These are phyloP conservation scores for Diaporthe sp. DNA, from an alignment of 2,329 filamentous ascomycete genomes.

Conservation along the genomic window DNA sequence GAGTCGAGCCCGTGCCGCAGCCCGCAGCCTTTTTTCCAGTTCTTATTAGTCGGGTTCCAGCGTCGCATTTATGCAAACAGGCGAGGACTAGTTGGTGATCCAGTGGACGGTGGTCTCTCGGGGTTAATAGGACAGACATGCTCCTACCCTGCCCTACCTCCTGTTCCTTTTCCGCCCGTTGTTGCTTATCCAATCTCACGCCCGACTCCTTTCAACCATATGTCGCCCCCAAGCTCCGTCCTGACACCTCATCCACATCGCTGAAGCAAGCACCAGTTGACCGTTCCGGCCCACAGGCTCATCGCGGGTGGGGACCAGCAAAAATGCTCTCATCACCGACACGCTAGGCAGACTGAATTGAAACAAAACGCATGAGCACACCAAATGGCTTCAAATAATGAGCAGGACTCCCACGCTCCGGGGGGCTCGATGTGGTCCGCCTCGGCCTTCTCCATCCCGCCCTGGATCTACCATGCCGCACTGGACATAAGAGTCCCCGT, in stretches of 20 bases:
- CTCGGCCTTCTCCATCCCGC: slow-evolving; percentile 72
- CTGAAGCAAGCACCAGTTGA: not conserved
- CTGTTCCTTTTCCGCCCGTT: not conserved
- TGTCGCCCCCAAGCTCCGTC: not conserved
- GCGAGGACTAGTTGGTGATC: not conserved
- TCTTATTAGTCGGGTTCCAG: not conserved
- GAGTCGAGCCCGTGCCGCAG: not conserved
- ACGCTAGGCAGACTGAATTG: not conserved
- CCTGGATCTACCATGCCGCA: slow-evolving; percentile 72
- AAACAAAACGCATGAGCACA: not conserved
- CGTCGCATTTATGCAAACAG: slow-evolving; percentile 9
- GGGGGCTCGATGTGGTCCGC: slow-evolving; percentile 43
- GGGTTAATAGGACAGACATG: slow-evolving; percentile 1
- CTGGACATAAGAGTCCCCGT: slow-evolving; percentile 76
- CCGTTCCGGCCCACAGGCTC: not conserved
- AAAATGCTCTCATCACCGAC: not conserved
- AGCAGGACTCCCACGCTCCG: not conserved
- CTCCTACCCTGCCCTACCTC: not conserved
- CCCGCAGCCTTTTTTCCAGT: not conserved
- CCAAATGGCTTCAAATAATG: not conserved
- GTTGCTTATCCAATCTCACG: not conserved
- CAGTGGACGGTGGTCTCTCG: not conserved
- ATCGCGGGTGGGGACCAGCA: slow-evolving; percentile 9
- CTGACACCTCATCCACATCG: not conserved
- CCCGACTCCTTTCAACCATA: not conserved